phyloP scores from a whole-genome alignment of 306 rosid genomes.

The Acmispon strigosus region DNA sequence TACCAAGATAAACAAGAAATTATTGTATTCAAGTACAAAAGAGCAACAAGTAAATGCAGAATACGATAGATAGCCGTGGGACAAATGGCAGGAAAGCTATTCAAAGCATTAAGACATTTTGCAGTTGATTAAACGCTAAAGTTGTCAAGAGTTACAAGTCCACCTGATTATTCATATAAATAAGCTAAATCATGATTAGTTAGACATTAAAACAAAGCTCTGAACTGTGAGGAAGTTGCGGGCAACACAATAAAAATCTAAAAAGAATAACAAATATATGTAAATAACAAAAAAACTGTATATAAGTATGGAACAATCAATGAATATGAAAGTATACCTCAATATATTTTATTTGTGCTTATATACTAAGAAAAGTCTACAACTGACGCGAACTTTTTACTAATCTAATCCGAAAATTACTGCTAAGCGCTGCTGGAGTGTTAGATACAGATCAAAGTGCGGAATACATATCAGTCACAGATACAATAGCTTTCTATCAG shows the following conservation, averaged over 20 bases:
- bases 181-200: not conserved
- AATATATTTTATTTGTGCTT: not conserved
- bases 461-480: not conserved
- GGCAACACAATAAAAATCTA: not conserved
- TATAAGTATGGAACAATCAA: not conserved
- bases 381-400: not conserved
- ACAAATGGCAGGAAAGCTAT: conserved; percentile 8
- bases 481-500: not conserved
- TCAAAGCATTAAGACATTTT: not conserved
- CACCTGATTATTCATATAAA: conserved; percentile 2
- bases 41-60: not conserved
- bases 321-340: not conserved
- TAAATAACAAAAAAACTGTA: not conserved
- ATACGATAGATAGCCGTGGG: not conserved
- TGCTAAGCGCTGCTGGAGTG: not conserved
- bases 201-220: not conserved
- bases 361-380: not conserved
- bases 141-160: not conserved
- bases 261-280: not conserved
- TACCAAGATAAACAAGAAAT: conserved; percentile 18
- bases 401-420: not conserved
- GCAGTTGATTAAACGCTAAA: conserved; percentile 1
- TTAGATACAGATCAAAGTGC: not conserved
- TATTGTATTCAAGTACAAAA: not conserved
- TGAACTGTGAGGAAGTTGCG: not conserved